Conservation (phyloP, 805 yeast genomes). For the Starmera quercuum region DNA sequence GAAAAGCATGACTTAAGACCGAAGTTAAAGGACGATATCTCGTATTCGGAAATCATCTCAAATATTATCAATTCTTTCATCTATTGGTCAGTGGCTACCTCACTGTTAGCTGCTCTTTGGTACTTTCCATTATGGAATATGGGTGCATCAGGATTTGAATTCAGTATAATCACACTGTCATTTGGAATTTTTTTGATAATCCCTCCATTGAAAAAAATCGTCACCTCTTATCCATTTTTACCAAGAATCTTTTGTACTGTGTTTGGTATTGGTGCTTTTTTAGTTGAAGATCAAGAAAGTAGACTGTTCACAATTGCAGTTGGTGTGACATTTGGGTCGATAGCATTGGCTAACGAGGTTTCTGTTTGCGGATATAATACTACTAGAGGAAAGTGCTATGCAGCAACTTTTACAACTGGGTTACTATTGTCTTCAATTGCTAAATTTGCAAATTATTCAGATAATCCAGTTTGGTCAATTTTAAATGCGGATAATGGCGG, state of each 20-base stretch:
- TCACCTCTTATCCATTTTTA: conserved; percentile 40
- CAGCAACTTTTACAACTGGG: conserved; percentile 61
- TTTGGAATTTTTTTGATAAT: conserved; percentile 52
- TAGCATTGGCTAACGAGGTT: conserved; percentile 39
- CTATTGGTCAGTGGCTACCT: conserved; percentile 80
- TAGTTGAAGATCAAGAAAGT: conserved; percentile 57
- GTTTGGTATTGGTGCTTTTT: conserved; percentile 71
- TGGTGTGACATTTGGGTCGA: conserved; percentile 57
- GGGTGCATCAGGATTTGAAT: conserved; percentile 96
- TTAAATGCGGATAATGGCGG: conserved; percentile 86
- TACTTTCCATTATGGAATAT: conserved; percentile 96
- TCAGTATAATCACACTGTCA: conserved; percentile 44
- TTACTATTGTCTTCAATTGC: conserved; percentile 64
- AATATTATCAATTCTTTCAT: conserved; percentile 60
- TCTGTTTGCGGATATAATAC: conserved; percentile 18
- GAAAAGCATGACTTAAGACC: conserved; percentile 10
- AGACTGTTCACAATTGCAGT: conserved; percentile 59
- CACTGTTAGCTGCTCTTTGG: conserved; percentile 86
- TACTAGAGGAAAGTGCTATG: conserved; percentile 21
- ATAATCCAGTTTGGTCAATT: conserved; percentile 95
- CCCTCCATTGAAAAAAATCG: conserved; percentile 32
- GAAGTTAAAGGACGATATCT: conserved; percentile 15
- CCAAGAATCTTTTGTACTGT: conserved; percentile 48
- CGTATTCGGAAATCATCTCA: conserved; percentile 29
- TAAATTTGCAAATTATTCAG: conserved; percentile 71